Evolutionary conservation across 495 filamentous ascomycete genomes (phyloP), one percentile per base, ranked within the genome.

Genomic region (Aspergillus sparsus): DNA sequence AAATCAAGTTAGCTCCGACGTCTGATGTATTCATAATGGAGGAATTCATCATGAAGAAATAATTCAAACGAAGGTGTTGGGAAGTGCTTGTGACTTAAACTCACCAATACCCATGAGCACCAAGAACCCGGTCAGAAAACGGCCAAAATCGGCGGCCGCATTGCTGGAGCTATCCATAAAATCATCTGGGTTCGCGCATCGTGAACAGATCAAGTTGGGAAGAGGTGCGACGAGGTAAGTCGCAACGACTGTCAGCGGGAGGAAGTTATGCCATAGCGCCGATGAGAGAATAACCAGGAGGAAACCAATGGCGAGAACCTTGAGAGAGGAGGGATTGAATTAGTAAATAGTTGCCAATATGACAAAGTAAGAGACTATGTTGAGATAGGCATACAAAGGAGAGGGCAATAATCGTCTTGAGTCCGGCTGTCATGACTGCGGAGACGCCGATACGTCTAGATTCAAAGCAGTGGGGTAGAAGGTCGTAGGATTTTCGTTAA

Each of bases 201-300:
- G 84, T 64, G 83, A 80, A 74, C 94, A 97, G 69, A 97, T 88
- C 87, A 90, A 96, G 84, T 98, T 97, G 47, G 94, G 94, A 41
- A 98, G 77, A 6, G 94, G 95, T 55, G 94, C 94, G 67, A 98
- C 69, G 60, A 96, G 83, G 78, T 97, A 98, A 60, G 94, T 98
- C 64, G 87, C 95, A 53, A 98, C 94, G 57, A 98, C 94, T 46
- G 97, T 83, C 62, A 98, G 82, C 32, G 94, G 90, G 67, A 93
- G 90, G 85, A 95, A 98, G 71, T 91, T 89, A 59, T 91, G 81
- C 81, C 87, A 98, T 53, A 98, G 88, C 34, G 95, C 94, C 68
- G 92, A 94, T 61, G 92, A 97, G 69, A 98, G 90, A 77, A 98
- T 98, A 46, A 98, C 93, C 62, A 98, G 92, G 68, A 98, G 91